Percentiles rank a stretch among this genome's conserved stretches.
These are phyloP conservation scores for Coemansia sp. DNA, from an alignment of 192 early-diverging fungal genomes.

Conservation along the genomic window DNA sequence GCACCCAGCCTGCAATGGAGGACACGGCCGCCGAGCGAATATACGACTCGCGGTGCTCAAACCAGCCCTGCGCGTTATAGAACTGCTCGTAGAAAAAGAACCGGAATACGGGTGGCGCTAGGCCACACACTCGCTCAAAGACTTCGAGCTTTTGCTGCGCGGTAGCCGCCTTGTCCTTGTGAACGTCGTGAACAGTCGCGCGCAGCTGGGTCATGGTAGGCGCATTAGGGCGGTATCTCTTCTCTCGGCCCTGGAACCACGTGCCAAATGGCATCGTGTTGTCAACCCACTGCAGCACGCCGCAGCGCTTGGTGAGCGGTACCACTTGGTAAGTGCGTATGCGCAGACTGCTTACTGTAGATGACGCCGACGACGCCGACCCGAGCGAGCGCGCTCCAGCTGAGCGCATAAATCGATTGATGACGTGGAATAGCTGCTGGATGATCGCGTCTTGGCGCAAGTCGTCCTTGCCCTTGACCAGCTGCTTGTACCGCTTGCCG, in stretches of 20 bases:
- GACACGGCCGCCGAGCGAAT: slow-evolving; percentile 82
- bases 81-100: slow-evolving; percentile 84
- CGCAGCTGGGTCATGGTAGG: slow-evolving; percentile 48
- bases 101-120: slow-evolving; percentile 65
- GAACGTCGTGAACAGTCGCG: slow-evolving; percentile 25
- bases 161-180: slow-evolving; percentile 49
- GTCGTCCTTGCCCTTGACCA: slow-evolving; percentile 70
- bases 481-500: slow-evolving; percentile 53
- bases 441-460: slow-evolving; percentile 78
- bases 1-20: slow-evolving; percentile 86
- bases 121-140: slow-evolving; percentile 54
- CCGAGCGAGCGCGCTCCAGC: slow-evolving; percentile 5
- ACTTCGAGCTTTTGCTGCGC: slow-evolving; percentile 61
- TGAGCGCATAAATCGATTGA: slow-evolving; percentile 63
- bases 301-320: slow-evolving; percentile 85
- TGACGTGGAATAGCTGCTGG: slow-evolving; percentile 66
- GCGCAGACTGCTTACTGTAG: slow-evolving; percentile 31
- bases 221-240: slow-evolving; percentile 53
- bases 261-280: slow-evolving; percentile 64
- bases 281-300: slow-evolving; percentile 96
- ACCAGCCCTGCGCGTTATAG: slow-evolving; percentile 74
- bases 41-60: slow-evolving; percentile 69
- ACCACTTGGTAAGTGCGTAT: slow-evolving; percentile 76
- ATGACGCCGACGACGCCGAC: not conserved
- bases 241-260: slow-evolving; percentile 74